Base-by-base conservation (phyloP, 108 stramenopile genomes). In the Craspedostauros australis region DNA sequence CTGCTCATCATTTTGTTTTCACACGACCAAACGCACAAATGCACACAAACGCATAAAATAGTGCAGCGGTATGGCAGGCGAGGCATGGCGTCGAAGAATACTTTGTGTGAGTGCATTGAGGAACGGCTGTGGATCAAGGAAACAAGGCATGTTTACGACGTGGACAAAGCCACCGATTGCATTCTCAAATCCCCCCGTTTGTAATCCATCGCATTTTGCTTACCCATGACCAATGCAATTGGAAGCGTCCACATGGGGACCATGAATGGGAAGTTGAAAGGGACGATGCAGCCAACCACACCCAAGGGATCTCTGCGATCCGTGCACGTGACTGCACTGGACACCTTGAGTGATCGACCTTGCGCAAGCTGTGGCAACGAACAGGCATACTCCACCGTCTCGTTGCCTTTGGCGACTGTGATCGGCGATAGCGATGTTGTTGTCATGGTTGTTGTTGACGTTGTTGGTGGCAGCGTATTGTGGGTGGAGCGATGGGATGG, bases 381-480 rank as follows among this genome's bases (percentile, higher is more conserved):
- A 39, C 94, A 95, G 7, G 97, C 95, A 67, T 92, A 98, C 67
- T 98, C 97, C 33, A 98, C 93, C 25, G 97, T 98, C 65, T 98
- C 97, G 40, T 95, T 95, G 3, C 95, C 97, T 64, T 98, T 98
- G 60, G 97, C 94, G 28, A 96, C 91, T 60, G 25, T 23, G 14
- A 6, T 9, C 31, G 5, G 42, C 6, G 6, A n/a, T 11, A 11
- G 18, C 7, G 5, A 11, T 36, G 34, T n/a, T n/a, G n/a, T n/a
- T n/a, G n/a, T n/a, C n/a, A n/a, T n/a, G n/a, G n/a, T n/a, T n/a
- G n/a, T n/a, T n/a, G n/a, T n/a, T n/a, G n/a, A n/a, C n/a, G n/a
- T n/a, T n/a, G n/a, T n/a, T n/a, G 34, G 12, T 9, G 12, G 34
- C 11, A 36, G 12, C 12, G 9, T 36, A 36, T 36, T 36, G 34